Base-by-base conservation (phyloP, 148 eudicot genomes). In the Spergularia bocconei region DNA sequence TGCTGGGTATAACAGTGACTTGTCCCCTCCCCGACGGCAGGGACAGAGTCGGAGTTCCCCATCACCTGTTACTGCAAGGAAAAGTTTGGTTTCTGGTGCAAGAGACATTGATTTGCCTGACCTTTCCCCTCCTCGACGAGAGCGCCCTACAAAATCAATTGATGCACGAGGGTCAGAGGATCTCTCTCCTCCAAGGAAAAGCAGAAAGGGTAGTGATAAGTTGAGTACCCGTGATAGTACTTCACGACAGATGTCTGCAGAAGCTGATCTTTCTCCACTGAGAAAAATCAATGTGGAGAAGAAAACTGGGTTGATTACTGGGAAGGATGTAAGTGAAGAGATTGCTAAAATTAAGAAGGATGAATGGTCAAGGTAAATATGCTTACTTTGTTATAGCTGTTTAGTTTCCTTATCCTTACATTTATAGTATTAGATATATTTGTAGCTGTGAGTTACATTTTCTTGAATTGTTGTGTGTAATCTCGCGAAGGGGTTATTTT, bases 271-370 rank as follows among this genome's bases (percentile, higher is more conserved):
- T 78, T 92, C 95, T 59, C 97, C 94, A 19, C 91, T 90, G 6
- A 84, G 93, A 80, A 86, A 78, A 72, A 71, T 58, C 52, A 86
- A 81, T 59, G 77, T 75, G 59, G 78, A 61, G 60, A 83, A 84
- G 36, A 95, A 83, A 83, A 89, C 92, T 66, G 99, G 99, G 75
- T 79, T 95, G 79, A 83, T 95, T 66, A 82, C 88, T 1, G 96
- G 97, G 23, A 76, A 62, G 81, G 96, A 95, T 70, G 88, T 95
- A 13, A 89, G 86, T 71, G 86, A 90, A 64, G 94, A 90, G 90
- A 86, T 83, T 80, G 74, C 81, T 54, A 89, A 78, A 82, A 87
- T 65, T 52, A 87, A 82, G 72, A 82, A 86, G 75, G 89, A 85
- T 78, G 92, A 89, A 52, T 83, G 64, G 84, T 51, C 79, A 76